Percentiles rank a stretch among this genome's conserved stretches.
phyloP scores from a whole-genome alignment of 192 early-diverging fungal genomes.

The Entomortierella beljakovae region DNA sequence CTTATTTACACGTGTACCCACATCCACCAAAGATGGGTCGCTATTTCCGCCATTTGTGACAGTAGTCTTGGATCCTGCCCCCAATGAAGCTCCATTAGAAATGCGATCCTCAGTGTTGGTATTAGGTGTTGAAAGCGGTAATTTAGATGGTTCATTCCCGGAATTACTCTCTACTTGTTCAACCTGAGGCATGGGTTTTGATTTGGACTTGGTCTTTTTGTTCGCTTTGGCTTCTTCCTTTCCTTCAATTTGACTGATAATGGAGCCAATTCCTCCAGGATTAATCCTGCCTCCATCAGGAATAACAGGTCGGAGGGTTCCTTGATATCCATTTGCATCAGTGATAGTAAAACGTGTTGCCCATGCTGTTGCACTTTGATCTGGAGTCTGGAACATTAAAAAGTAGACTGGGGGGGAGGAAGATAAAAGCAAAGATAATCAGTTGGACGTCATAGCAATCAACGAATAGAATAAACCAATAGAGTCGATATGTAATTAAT shows the following conservation, averaged over 20 bases:
- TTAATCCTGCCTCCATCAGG: slow-evolving; percentile 37
- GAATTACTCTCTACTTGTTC: background rate
- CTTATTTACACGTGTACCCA: background rate
- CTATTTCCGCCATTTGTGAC: background rate
- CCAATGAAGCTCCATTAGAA: background rate
- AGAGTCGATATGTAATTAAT: no score
- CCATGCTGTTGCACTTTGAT: slow-evolving; percentile 27
- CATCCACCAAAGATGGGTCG: background rate
- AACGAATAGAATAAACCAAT: no score
- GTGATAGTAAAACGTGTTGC: slow-evolving; percentile 49
- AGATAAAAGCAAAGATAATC: background rate
- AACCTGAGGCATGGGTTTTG: background rate
- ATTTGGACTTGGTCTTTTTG: background rate
- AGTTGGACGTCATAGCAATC: background rate
- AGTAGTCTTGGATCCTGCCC: background rate
- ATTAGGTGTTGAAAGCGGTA: background rate
- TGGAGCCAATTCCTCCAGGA: slow-evolving; percentile 29
- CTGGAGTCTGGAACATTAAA: slow-evolving; percentile 47
- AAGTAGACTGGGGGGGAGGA: slow-evolving; percentile 49
- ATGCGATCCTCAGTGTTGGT: background rate
- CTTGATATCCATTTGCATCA: slow-evolving; percentile 22
- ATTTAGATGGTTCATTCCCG: background rate
- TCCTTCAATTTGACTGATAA: background rate
- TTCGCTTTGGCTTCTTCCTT: background rate
- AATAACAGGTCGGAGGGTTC: slow-evolving; percentile 25